Conservation (phyloP, 2,329 filamentous ascomycete species). For the Phymatotrichopsis omnivora region DNA sequence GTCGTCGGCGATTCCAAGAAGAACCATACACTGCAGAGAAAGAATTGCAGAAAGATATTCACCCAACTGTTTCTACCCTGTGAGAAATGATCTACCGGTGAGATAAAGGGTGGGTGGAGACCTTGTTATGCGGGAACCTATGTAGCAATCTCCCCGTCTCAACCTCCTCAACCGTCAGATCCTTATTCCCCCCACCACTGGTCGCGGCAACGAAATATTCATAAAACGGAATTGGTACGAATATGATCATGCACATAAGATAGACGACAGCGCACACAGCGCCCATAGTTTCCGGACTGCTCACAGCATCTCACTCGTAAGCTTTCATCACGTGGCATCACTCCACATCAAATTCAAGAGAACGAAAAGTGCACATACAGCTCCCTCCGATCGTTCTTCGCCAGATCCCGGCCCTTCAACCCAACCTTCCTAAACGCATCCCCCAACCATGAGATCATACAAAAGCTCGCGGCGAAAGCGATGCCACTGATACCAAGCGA, state of each 20-base stretch:
- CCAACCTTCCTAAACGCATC: conserved; percentile 79
- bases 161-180: conserved; percentile 68
- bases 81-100: neutral
- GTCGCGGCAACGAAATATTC: conserved; percentile 95
- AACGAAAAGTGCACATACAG: too few species aligned
- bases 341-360: conserved; percentile 8
- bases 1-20: conserved; percentile 90
- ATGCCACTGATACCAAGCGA: conserved; percentile 78
- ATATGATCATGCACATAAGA: conserved; percentile 75
- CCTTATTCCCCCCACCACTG: conserved; percentile 82
- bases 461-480: conserved; percentile 71
- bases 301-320: conserved; percentile 1
- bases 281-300: conserved; percentile 86
- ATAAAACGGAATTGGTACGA: conserved; percentile 96
- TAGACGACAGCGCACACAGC: conserved; percentile 89
- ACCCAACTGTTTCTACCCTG: conserved; percentile 55
- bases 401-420: conserved; percentile 80
- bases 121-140: conserved; percentile 89
- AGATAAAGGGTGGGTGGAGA: conserved; percentile 35
- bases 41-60: conserved; percentile 92
- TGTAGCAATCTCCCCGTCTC: conserved; percentile 79
- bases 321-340: neutral
- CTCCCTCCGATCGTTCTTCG: conserved; percentile 63
- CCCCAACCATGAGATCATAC: conserved; percentile 87
- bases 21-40: conserved; percentile 78